Conservation (phyloP, 192 early-diverging fungal genomes). For the Backusella liffmaniae region DNA sequence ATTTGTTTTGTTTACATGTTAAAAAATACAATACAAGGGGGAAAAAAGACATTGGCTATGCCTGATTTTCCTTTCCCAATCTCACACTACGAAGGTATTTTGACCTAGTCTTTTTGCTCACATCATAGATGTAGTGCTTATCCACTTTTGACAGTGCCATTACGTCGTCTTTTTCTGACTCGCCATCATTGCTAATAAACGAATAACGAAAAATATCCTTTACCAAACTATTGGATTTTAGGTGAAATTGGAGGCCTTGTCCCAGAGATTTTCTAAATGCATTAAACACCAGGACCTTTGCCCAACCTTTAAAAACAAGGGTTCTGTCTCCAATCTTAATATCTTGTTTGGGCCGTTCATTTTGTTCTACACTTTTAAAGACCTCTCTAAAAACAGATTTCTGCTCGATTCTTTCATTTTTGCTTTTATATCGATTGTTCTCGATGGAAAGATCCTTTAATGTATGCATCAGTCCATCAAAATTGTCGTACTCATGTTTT, state of each 20-base stretch:
- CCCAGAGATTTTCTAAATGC: slow-evolving; percentile 20
- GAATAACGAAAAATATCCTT: slow-evolving; percentile 16
- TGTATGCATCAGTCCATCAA: slow-evolving; percentile 57
- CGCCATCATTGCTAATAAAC: neutral
- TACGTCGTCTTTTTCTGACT: neutral
- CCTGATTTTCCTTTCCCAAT: neutral
- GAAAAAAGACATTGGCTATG: neutral
- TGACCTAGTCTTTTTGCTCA: slow-evolving; percentile 5
- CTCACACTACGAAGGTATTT: slow-evolving; percentile 3
- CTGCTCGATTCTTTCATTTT: slow-evolving; percentile 55
- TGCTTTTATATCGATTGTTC: slow-evolving; percentile 52
- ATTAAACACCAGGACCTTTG: slow-evolving; percentile 18
- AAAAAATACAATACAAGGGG: neutral
- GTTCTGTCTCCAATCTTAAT: slow-evolving; percentile 47
- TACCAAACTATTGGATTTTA: slow-evolving; percentile 12
- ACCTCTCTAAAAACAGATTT: slow-evolving; percentile 67
- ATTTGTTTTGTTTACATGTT: neutral
- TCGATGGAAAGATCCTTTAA: slow-evolving; percentile 57
- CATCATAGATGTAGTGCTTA: slow-evolving; percentile 13
- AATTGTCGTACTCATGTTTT: slow-evolving; percentile 50
- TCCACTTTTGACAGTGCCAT: neutral
- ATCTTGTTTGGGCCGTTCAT: slow-evolving; percentile 49
- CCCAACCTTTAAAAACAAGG: slow-evolving; percentile 58
- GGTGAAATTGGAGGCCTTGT: slow-evolving; percentile 28
- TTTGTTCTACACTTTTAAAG: slow-evolving; percentile 55